Evolutionary conservation across 257 asterid genomes (phyloP).

Genomic region (Solanum verrucosum): DNA sequence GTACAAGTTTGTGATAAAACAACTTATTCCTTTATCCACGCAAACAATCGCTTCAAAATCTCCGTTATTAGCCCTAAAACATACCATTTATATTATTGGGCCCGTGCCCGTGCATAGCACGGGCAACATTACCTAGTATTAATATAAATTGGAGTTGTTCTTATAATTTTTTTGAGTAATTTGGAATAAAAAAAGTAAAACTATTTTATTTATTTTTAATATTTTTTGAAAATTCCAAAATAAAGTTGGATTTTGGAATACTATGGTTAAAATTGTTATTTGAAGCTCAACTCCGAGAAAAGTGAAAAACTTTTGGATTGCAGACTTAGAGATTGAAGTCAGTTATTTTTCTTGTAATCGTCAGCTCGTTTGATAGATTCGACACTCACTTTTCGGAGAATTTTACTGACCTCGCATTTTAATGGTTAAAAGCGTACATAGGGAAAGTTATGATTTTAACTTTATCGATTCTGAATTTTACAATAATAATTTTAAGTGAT

Average conservation of each 20-base stretch:
- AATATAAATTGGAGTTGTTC: neutral
- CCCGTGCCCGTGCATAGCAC: no score
- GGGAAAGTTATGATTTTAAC: accelerated
- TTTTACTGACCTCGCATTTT: neutral
- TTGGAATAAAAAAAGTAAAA: neutral
- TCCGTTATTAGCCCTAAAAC: no score
- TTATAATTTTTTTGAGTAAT: neutral
- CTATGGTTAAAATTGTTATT: neutral
- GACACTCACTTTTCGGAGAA: accelerated
- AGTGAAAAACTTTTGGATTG: neutral
- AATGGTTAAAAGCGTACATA: accelerated
- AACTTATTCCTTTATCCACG: no score
- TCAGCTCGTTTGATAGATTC: neutral
- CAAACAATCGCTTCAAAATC: no score
- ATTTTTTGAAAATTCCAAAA: neutral
- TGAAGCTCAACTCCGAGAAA: neutral
- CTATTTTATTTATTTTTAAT: no score
- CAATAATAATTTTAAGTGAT: accelerated
- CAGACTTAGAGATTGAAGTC: neutral
- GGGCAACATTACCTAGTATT: no score
- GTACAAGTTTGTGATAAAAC: no score
- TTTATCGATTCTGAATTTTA: no score
- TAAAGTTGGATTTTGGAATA: neutral
- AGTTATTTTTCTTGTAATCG: neutral
- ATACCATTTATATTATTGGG: no score